Conservation (phyloP, 2,329 filamentous ascomycete genomes). For the Aphanoascus verrucosus region DNA sequence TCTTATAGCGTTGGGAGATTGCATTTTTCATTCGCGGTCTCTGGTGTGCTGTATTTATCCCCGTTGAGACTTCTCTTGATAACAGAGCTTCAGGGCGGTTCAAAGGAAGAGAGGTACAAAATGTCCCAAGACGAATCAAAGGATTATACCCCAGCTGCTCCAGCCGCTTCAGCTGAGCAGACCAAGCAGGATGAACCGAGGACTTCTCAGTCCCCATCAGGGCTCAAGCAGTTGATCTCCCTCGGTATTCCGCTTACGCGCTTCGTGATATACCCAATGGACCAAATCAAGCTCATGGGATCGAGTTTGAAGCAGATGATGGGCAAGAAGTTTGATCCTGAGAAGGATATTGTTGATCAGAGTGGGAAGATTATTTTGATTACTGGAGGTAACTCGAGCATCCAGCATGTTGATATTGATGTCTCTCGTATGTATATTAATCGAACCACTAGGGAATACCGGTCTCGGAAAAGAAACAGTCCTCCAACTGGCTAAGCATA, state of each 20-base stretch:
- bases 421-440: neutral
- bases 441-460: neutral
- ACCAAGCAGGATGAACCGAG: neutral
- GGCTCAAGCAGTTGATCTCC: neutral
- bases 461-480: constrained; percentile 36
- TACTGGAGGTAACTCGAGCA: constrained; percentile 37
- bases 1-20: no score
- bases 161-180: neutral
- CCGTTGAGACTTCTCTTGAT: no score
- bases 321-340: constrained; percentile 29
- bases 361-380: constrained; percentile 42
- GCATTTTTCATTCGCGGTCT: no score
- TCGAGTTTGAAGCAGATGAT: constrained; percentile 10
- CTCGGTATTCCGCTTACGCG: neutral
- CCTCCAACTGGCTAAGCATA: constrained; percentile 40
- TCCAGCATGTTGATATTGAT: no score
- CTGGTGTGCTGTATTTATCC: no score
- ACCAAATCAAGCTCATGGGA: constrained; percentile 7
- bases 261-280: constrained; percentile 7
- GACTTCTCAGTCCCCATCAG: neutral
- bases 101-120: neutral
- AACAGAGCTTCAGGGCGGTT: neutral
- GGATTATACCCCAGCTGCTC: neutral
- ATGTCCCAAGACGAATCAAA: neutral
- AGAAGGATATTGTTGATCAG: constrained; percentile 37